Evolutionary conservation across 2,329 filamentous ascomycete genomes (phyloP).

Genomic region (Aschersonia sp.): DNA sequence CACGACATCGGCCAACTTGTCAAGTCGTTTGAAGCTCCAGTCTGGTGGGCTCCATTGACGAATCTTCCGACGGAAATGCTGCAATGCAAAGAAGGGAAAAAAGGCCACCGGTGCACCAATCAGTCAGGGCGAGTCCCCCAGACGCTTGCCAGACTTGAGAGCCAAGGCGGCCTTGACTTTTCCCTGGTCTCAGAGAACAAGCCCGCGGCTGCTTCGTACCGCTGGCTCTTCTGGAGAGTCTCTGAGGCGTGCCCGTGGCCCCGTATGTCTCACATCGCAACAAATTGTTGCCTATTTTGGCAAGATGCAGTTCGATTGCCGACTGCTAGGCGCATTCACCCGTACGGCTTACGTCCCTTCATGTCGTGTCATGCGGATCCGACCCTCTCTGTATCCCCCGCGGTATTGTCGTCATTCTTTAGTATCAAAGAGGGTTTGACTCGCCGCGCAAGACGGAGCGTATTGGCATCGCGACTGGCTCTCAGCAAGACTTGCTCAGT

Average conservation of each 20-base stretch:
- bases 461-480: neutral
- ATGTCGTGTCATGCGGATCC: neutral
- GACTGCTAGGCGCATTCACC: neutral
- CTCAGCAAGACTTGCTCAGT: neutral
- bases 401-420: neutral
- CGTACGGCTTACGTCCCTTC: neutral
- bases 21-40: neutral
- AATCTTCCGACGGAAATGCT: slow-evolving; percentile 1
- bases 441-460: neutral
- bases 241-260: too few species aligned
- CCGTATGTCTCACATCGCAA: too few species aligned
- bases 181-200: neutral
- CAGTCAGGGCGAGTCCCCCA: neutral
- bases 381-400: neutral
- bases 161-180: too few species aligned
- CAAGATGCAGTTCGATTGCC: neutral
- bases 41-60: neutral
- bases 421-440: neutral
- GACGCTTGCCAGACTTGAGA: neutral
- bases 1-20: neutral
- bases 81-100: neutral
- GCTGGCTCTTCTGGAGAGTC: too few species aligned
- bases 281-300: neutral
- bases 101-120: neutral
- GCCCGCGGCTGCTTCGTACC: neutral